phyloP scores from a whole-genome alignment of 768 basidiomycete genomes.

The Leccinellum luteum region DNA sequence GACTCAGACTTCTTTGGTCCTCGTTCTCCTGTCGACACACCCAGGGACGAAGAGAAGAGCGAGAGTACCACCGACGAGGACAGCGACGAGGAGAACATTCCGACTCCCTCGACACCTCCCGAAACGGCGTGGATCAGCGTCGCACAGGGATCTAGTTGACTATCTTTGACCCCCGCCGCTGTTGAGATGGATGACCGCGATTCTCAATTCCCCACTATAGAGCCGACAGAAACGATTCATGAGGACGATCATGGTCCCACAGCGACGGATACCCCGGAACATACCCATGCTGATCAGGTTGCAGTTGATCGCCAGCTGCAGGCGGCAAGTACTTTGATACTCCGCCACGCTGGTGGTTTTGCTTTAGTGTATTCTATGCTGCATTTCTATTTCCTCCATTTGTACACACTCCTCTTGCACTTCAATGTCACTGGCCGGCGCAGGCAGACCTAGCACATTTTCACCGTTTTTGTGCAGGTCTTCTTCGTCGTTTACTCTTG shows the following conservation, averaged over 20 bases:
- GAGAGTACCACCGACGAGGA: slow-evolving; percentile 38
- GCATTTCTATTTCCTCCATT: slow-evolving; percentile 42
- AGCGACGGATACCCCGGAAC: slow-evolving; percentile 22
- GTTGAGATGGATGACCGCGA: slow-evolving; percentile 17
- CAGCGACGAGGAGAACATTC: slow-evolving; percentile 42
- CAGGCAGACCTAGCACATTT: slow-evolving; percentile 26
- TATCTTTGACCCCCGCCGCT: slow-evolving; percentile 21
- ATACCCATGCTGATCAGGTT: slow-evolving; percentile 17
- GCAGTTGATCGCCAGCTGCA: slow-evolving; percentile 25
- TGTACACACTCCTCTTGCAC: slow-evolving; percentile 42
- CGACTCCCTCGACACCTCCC: slow-evolving; percentile 30
- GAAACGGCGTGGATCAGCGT: slow-evolving; percentile 31
- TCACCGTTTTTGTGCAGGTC: slow-evolving; percentile 2
- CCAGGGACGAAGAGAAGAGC: slow-evolving; percentile 31
- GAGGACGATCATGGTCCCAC: slow-evolving; percentile 20
- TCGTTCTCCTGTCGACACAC: slow-evolving; percentile 2
- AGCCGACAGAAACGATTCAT: slow-evolving; percentile 21
- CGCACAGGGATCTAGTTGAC: slow-evolving; percentile 30
- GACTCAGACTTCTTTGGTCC: slow-evolving; percentile 9
- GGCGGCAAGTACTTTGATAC: slow-evolving; percentile 20
- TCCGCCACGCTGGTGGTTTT: slow-evolving; percentile 36
- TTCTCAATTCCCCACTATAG: slow-evolving; percentile 22
- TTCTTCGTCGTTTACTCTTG: slow-evolving; percentile 6
- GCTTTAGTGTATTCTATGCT: slow-evolving; percentile 40
- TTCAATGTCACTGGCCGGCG: slow-evolving; percentile 30